Evolutionary conservation across 352 stramenopile species (phyloP).

Genomic region (Pseudoperonospora humuli): DNA sequence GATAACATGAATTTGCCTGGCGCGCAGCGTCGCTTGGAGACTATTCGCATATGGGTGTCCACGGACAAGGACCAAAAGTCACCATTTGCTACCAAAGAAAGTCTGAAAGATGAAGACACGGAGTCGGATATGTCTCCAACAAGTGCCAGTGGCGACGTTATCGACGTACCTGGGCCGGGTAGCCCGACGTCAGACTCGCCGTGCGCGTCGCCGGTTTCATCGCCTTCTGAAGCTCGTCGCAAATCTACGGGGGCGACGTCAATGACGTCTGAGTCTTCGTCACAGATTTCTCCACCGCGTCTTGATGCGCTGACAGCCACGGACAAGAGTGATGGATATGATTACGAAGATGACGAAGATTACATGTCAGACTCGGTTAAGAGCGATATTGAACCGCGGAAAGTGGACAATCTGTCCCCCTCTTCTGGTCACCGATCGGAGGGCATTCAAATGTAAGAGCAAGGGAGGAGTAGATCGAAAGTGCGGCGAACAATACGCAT

Average conservation of each 20-base stretch:
- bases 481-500: conserved; percentile 8
- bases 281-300: conserved; percentile 29
- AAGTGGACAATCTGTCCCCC: conserved; percentile 46
- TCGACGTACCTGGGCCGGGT: conserved; percentile 41
- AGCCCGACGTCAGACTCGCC: conserved; percentile 40
- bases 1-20: conserved; percentile 53
- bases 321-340: conserved; percentile 31
- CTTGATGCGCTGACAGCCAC: conserved; percentile 38
- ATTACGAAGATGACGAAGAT: conserved; percentile 39
- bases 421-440: conserved; percentile 43
- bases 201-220: conserved; percentile 36
- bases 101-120: conserved; percentile 51
- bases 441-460: conserved; percentile 66
- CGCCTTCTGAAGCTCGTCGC: conserved; percentile 30
- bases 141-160: conserved; percentile 33
- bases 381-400: conserved; percentile 67
- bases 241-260: conserved; percentile 34
- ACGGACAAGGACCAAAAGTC: conserved; percentile 85
- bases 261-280: conserved; percentile 38
- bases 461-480: conserved; percentile 7
- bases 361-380: conserved; percentile 71
- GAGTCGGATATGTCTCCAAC: conserved; percentile 53
- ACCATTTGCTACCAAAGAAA: conserved; percentile 46
- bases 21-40: conserved; percentile 59
- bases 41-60: conserved; percentile 80